phyloP scores from a whole-genome alignment of 2,329 filamentous ascomycete genomes.

The Fusarium setosum region DNA sequence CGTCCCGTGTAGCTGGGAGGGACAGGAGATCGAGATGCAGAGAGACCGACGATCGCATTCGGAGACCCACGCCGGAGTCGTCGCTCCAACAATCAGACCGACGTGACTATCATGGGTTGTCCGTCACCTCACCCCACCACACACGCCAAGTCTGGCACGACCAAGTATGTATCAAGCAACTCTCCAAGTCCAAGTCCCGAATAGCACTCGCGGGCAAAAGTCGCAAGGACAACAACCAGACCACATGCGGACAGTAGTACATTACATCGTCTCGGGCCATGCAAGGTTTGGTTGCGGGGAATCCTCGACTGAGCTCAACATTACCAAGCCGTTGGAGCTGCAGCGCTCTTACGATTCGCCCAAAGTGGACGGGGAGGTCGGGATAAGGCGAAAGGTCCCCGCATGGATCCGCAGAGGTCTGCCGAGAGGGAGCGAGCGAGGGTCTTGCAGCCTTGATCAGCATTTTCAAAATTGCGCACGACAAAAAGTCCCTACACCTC shows the following conservation, averaged over 20 bases:
- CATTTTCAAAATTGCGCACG: conserved; percentile 27
- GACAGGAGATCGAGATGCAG: conserved; percentile 37
- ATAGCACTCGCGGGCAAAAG: neutral
- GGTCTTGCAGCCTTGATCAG: conserved; percentile 33
- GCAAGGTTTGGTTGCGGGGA: conserved; percentile 16
- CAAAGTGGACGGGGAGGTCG: conserved; percentile 17
- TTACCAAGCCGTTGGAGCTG: conserved; percentile 30
- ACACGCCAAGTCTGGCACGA: neutral
- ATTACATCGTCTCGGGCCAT: neutral
- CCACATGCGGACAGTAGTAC: too few relatives aligned
- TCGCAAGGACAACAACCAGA: neutral
- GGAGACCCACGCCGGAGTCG: conserved; percentile 14
- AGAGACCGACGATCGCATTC: conserved; percentile 29
- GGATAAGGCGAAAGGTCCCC: conserved; percentile 26
- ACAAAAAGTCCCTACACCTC: conserved; percentile 28
- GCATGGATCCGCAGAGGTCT: conserved; percentile 34
- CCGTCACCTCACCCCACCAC: conserved; percentile 5
- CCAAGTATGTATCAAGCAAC: neutral
- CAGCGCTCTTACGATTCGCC: conserved; percentile 26
- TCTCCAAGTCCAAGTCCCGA: neutral
- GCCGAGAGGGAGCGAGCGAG: conserved; percentile 13
- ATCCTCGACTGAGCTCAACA: conserved; percentile 25
- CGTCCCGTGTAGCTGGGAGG: conserved; percentile 39
- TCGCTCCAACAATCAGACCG: conserved; percentile 5
- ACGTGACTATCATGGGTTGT: conserved; percentile 8